phyloP scores from a whole-genome alignment of 371 early-diverging fungal genomes.

The Lichtheimia corymbifera region DNA sequence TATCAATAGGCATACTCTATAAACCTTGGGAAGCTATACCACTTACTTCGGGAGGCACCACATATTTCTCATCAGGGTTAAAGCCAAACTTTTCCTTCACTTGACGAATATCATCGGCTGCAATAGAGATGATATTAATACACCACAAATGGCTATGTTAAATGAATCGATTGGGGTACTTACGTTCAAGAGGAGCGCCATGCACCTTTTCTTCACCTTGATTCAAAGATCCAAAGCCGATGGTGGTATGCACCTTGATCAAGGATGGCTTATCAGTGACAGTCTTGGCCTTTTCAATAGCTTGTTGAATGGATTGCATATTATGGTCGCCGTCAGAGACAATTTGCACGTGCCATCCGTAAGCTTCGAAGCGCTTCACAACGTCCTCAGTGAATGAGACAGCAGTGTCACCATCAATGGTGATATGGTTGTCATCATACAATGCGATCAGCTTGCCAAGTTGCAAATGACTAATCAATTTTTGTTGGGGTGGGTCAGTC shows the following conservation, averaged over 20 bases:
- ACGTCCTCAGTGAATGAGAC: conserved; percentile 97
- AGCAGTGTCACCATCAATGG: conserved; percentile 93
- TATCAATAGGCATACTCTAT: not conserved
- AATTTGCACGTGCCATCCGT: conserved; percentile 90
- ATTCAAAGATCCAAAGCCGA: conserved; percentile 60
- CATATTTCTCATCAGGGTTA: conserved; percentile 73
- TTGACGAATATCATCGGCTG: conserved; percentile 83
- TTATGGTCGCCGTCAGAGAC: conserved; percentile 89
- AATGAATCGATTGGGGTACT: not conserved
- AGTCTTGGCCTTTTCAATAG: conserved; percentile 79
- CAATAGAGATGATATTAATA: not conserved
- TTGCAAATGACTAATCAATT: conserved; percentile 76
- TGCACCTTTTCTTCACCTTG: conserved; percentile 91
- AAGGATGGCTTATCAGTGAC: conserved; percentile 88
- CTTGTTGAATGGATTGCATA: conserved; percentile 67
- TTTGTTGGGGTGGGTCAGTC: not conserved
- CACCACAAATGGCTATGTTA: not conserved
- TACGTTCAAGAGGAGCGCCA: conserved; percentile 86
- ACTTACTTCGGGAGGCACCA: conserved; percentile 62
- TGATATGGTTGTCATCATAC: conserved; percentile 97
- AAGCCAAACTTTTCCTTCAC: conserved; percentile 90
- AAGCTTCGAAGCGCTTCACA: conserved; percentile 85
- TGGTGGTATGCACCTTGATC: conserved; percentile 85
- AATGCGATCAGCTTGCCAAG: conserved; percentile 96
- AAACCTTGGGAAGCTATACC: not conserved